Evolutionary conservation across 495 filamentous ascomycete species (phyloP).

Genomic region (Aspergillus leporis): DNA sequence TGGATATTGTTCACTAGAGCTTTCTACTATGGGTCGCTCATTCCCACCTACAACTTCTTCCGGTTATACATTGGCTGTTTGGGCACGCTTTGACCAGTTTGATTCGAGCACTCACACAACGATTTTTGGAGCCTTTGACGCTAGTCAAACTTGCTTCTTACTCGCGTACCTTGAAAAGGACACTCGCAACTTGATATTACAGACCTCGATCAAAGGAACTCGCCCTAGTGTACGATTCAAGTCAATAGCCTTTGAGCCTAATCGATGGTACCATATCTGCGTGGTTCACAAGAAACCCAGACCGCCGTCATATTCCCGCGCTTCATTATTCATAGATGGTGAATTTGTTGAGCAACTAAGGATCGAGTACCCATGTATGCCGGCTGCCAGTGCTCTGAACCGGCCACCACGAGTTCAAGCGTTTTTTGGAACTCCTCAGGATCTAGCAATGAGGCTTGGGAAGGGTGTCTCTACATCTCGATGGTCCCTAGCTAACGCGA

Average conservation of each 20-base stretch:
- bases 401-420: conserved; percentile 73
- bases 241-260: conserved; percentile 68
- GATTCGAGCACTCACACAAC: conserved; percentile 87
- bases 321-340: conserved; percentile 87
- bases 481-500: conserved; percentile 87
- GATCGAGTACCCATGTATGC: conserved; percentile 77
- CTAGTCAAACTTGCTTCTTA: conserved; percentile 89
- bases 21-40: conserved; percentile 74
- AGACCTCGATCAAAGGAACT: conserved; percentile 86
- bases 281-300: conserved; percentile 78
- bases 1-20: conserved; percentile 85
- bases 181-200: conserved; percentile 91
- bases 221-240: conserved; percentile 93
- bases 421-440: conserved; percentile 90
- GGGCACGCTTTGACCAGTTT: conserved; percentile 85
- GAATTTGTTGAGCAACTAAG: conserved; percentile 92
- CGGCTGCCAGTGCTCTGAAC: conserved; percentile 50
- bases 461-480: conserved; percentile 70
- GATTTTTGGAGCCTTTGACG: conserved; percentile 92
- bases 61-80: conserved; percentile 86
- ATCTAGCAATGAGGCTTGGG: conserved; percentile 80
- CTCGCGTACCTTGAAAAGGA: conserved; percentile 93
- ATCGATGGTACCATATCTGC: conserved; percentile 88
- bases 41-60: conserved; percentile 77
- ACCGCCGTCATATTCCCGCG: conserved; percentile 75